phyloP scores from a whole-genome alignment of 73 alveolate species.

The Blepharisma stoltei region DNA sequence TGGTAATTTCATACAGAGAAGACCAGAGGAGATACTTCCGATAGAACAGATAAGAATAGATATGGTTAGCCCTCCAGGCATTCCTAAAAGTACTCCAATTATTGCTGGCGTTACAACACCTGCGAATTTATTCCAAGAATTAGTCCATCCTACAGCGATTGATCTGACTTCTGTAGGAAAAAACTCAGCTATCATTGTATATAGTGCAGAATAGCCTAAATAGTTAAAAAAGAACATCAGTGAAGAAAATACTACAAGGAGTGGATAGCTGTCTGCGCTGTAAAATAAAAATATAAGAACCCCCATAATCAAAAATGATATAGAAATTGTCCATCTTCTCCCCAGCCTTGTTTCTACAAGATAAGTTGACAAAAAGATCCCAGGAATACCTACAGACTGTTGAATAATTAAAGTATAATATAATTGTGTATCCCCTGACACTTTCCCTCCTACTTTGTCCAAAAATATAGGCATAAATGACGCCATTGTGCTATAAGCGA shows the following conservation, averaged over 20 bases:
- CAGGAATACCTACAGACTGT: not conserved
- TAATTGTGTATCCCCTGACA: not conserved
- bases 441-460: not conserved
- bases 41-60: too few species aligned
- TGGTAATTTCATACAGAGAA: too few species aligned
- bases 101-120: not conserved
- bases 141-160: not conserved
- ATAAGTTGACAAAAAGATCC: not conserved
- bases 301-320: not conserved
- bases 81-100: not conserved
- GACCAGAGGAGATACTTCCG: too few species aligned
- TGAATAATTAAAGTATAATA: not conserved
- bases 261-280: not conserved
- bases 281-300: not conserved
- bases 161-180: not conserved
- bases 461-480: conserved; percentile 1
- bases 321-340: not conserved
- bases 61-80: not conserved
- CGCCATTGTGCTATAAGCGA: not conserved
- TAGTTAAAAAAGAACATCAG: not conserved
- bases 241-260: not conserved
- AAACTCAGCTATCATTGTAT: not conserved
- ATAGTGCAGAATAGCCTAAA: not conserved
- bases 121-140: not conserved
- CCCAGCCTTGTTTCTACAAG: conserved; percentile 10